phyloP scores from a whole-genome alignment of 257 asterid species.

The Datura wrightii region DNA sequence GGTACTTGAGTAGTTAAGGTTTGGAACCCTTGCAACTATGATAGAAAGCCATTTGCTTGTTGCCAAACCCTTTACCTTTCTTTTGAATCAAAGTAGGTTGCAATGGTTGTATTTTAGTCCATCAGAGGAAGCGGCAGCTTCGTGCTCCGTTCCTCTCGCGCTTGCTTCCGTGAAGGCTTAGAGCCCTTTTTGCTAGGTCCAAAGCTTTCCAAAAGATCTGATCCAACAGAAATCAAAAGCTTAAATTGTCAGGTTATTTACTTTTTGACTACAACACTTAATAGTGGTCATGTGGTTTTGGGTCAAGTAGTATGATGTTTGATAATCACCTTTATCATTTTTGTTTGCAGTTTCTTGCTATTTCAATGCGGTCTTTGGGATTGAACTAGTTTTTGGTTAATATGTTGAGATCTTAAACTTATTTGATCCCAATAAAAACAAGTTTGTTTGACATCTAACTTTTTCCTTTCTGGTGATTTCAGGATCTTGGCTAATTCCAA shows the following conservation, averaged over 20 bases:
- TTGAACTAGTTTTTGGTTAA: conserved; percentile 17
- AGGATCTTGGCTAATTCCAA: conserved; percentile 99
- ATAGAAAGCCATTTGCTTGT: too few relatives aligned
- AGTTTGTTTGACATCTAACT: conserved; percentile 16
- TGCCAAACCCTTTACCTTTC: too few relatives aligned
- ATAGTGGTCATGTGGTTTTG: neutral
- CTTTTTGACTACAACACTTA: neutral
- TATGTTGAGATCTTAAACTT: neutral
- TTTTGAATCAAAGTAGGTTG: too few relatives aligned
- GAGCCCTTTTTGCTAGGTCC: neutral
- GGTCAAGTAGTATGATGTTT: conserved; percentile 3
- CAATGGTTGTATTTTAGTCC: too few relatives aligned
- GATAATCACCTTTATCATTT: neutral
- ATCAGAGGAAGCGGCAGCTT: too few relatives aligned
- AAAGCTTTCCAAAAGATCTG: neutral
- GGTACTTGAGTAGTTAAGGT: too few relatives aligned
- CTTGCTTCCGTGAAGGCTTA: neutral
- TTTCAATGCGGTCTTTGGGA: neutral
- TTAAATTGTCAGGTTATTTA: neutral
- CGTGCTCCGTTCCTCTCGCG: too few relatives aligned
- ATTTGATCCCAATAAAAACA: neutral
- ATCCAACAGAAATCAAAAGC: neutral
- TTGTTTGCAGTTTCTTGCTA: neutral
- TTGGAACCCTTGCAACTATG: too few relatives aligned
- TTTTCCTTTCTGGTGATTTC: conserved; percentile 27